Base-by-base conservation (phyloP, 2,329 filamentous ascomycete genomes). In the Ilyonectria mors-panacis region DNA sequence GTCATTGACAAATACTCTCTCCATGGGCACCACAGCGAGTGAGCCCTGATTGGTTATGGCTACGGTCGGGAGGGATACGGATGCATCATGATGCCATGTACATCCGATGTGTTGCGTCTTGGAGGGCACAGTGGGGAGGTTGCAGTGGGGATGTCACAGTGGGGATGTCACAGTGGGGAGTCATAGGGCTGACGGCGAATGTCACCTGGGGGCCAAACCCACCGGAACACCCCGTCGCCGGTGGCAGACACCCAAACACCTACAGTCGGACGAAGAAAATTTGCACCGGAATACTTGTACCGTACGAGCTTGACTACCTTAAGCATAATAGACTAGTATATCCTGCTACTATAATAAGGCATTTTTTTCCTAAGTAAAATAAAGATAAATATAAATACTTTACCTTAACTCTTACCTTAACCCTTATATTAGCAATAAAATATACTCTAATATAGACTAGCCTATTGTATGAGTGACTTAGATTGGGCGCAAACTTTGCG, bases 111-210 rank as follows among this genome's bases (percentile, higher is more conserved):
- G 39, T n/a, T 42, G 39, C 5, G 39, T 42, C 39, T n/a, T 42
- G 39, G 39, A 42, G 39, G 39, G 39, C 7, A 15, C 39, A 8
- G 15, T 17, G 8, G 39, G 39, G 39, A 42, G 15, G 39, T 42
- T 13, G 17, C n/a, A 39, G 37, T 8, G 17, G 39, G 39, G 37
- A n/a, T 15, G 39, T 3, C 15, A n/a, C 15, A n/a, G 15, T 6
- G 39, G 15, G 39, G 39, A n/a, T 5, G 8, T 15, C 35, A 39
- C 17, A 42, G 57, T 39, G 50, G 50, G 59, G 59, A 33, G 30
- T 42, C 45, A 44, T 62, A 62, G 59, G 59, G 59, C 59, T 62
- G 59, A 62, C 42, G 33, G 59, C n/a, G 15, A 55, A 35, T 19
- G 47, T 30, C 23, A 59, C 56, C 56, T 59, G 56, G 45, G 56